Evolutionary conservation across 2,329 filamentous ascomycete species (phyloP), one percentile per base, ranked within the genome.

Genomic region (Corniculantispora saksenae): DNA sequence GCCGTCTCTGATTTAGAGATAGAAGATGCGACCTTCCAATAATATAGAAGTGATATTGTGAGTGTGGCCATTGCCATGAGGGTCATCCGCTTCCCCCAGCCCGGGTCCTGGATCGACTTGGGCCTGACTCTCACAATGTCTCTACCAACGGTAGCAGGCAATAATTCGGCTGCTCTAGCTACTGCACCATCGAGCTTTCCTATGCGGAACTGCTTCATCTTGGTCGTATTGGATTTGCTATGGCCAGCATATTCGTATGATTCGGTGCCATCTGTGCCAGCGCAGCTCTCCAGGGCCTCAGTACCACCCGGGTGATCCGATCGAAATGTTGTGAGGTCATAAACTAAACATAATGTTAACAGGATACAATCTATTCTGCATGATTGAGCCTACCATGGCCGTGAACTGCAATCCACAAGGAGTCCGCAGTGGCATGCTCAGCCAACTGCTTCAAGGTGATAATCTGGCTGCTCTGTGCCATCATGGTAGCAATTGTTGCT

Each of bases 181-280:
- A 27, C 8, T 15, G 21, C 23, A 15, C 55, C 55, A n/a, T 58
- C 55, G 7, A 58, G 35, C 23, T 29, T 43, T 4, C 55, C 55
- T 43, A 58, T 58, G 40, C 35, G 29, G 35, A 25, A 58, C 21
- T 58, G 35, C 21, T 4, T n/a, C 55, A 58, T 43, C 9, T 21
- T 58, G 13, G 35, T 29, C 15, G 45, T 6, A n/a, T n/a, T 29
- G 55, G 27, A 27, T 15, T 43, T 58, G 23, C 32, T 38, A 58
- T 58, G 55, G 17, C 55, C 55, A 25, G 55, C 55, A 10, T 58
- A 58, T 9, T 58, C 55, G 35, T 25, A 58, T 21, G 55, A 43
- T 21, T 58, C 55, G 15, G 35, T 58, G 21, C 27, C 55, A 47
- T 58, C 55, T 19, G 35, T 58, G 12, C 55, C 55, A n/a, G 55